Base-by-base conservation (phyloP, 2,329 filamentous ascomycete species). In the Claviceps pusilla region DNA sequence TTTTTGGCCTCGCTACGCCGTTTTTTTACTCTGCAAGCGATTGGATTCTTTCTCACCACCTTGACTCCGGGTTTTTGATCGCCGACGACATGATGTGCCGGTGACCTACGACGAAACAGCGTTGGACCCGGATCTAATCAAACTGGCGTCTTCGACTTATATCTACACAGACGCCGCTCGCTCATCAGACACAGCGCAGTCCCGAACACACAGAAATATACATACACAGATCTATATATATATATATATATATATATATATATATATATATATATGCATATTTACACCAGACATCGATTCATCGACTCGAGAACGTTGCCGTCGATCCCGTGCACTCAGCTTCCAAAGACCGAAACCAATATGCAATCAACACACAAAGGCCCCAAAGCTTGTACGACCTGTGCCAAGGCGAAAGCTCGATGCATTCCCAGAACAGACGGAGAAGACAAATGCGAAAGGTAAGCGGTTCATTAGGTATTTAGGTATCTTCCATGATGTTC, bases 321-420 rank as follows among this genome's bases (percentile, higher is more conserved):
- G 24, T 7, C 1, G 14, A 10, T 39, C 14, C 14, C 37, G 37
- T 41, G 37, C 16, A 7, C 37, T 41, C 16, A 7, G 39, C 39
- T n/a, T 19, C 41, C n/a, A 31, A 45, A 45, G n/a, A 53, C 14
- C 24, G 10, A 24, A 35, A 46, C 50, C 55, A 31, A 50, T 41
- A 62, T 64, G 62, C 57, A 67, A 54, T 54, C 59, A 14, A 61
- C 62, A 48, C 65, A 64, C 59, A 74, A 71, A 57, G 74, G 74
- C 12, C 74, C 75, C 3, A 71, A 73, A 58, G 75, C 75, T 47
- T 77, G 75, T 59, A 67, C 67, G 1, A 76, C 73, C 1, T 77
- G 75, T 59, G 75, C 75, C 56, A 75, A 71, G 59, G 75, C 75
- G n/a, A 77, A 77, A 60, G 70, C 73, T 35, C 68, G 74, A 59